Percentiles rank a stretch among this genome's conserved stretches.
These are phyloP conservation scores for Penicillium pancosmium DNA, from an alignment of 495 filamentous ascomycete genomes.

Conservation along the genomic window DNA sequence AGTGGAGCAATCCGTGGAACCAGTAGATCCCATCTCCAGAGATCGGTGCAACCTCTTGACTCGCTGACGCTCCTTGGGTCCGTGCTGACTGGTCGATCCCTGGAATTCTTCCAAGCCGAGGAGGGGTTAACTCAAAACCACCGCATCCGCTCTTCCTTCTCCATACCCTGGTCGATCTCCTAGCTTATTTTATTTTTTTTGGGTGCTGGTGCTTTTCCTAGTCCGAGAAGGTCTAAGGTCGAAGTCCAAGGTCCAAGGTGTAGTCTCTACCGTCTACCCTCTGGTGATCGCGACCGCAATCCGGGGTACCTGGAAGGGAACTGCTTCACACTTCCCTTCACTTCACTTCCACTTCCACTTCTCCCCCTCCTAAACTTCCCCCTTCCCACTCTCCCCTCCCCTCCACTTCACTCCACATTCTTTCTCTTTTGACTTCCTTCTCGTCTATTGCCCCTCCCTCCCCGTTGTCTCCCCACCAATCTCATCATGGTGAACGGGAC, in stretches of 20 bases:
- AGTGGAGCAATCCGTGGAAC: not conserved
- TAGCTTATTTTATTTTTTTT: slow-evolving; percentile 29
- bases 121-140: slow-evolving; percentile 41
- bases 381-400: too few relatives aligned
- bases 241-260: too few relatives aligned
- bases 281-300: not conserved
- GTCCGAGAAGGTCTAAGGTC: too few relatives aligned
- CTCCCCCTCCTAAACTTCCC: not conserved
- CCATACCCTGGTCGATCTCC: slow-evolving; percentile 40
- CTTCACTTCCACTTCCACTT: slow-evolving; percentile 4
- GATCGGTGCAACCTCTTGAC: slow-evolving; percentile 35
- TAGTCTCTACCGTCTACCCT: too few relatives aligned
- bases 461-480: not conserved
- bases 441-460: too few relatives aligned
- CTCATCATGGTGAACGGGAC: slow-evolving; percentile 50
- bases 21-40: slow-evolving; percentile 29
- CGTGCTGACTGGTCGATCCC: slow-evolving; percentile 45
- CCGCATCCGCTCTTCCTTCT: slow-evolving; percentile 26
- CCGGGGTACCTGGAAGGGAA: slow-evolving; percentile 10
- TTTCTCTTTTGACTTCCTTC: too few relatives aligned
- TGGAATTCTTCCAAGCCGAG: slow-evolving; percentile 22
- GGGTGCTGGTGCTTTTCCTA: not conserved
- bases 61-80: slow-evolving; percentile 33
- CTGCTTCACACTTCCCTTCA: slow-evolving; percentile 5
- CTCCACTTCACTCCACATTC: too few relatives aligned